Base-by-base conservation (phyloP, 2,329 filamentous ascomycete species). In the Macrophomina phaseolina region DNA sequence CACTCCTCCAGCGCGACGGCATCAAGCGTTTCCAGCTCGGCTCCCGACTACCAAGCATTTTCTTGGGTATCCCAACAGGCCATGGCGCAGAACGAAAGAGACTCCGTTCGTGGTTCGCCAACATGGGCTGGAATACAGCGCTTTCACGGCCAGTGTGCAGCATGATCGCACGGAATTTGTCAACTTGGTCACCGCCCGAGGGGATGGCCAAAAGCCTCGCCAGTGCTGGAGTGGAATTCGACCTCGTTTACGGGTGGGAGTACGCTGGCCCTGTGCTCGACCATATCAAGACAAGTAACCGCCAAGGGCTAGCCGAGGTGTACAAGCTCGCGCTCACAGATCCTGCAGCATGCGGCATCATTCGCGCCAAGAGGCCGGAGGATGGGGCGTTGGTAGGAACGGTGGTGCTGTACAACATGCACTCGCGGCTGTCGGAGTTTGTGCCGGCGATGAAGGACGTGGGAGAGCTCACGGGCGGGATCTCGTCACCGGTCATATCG, bases 11-110 rank as follows among this genome's bases (percentile, higher is more conserved):
- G 72, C 87, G 88, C 60, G 86, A 88, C 46, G 90, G 89, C 1
- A 85, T 96, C 73, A 91, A 91, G 73, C 90, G 90, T 66, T 87
- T 97, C 40, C 93, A 96, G 75, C 86, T 97, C 0, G 94, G 94
- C 1, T 89, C 89, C 48, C 86, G 90, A 1, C 87, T 97, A 40
- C 94, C 94, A 0, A 91, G 90, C n/a, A 88, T 97, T 30, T 97
- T 94, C 73, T 86, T 92, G 0, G 94, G 94, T 0, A 91, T 97
- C 9, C 93, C 94, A 0, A 88, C 85, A n/a, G 84, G 81, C 5
- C 88, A 91, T 52, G 81, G 82, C 2, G 80, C 84, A 4, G 87
- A 89, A 71, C 82, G 86, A 16, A 89, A 87, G 74, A 82, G 84
- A 58, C 77, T 89, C 28, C 83, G 87, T n/a, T 85, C 87, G 53